A percentile compares a stretch with the other conserved stretches of the same genome.
Evolutionary conservation across 2,329 filamentous ascomycete species (phyloP).

Genomic region (Aspergillus fumigatus): DNA sequence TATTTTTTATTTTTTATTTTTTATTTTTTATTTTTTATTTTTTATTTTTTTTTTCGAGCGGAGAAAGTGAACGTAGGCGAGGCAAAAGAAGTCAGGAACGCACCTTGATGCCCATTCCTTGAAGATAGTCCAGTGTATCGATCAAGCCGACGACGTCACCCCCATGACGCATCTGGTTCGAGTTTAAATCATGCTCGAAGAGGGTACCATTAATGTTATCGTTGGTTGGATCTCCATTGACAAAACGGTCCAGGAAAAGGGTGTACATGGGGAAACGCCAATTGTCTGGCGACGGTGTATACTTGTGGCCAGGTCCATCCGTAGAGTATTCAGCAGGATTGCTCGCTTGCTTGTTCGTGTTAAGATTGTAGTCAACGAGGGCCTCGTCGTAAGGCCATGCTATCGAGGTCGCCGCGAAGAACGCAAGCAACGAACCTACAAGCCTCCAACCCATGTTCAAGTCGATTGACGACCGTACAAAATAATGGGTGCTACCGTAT

Average conservation of each 20-base stretch:
- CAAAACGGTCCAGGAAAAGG: conserved; percentile 59
- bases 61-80: neutral
- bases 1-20: no score
- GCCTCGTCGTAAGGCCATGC: conserved; percentile 47
- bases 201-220: conserved; percentile 58
- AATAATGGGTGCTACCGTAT: neutral
- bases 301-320: conserved; percentile 51
- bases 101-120: conserved; percentile 61
- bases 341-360: conserved; percentile 54
- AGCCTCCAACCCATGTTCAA: conserved; percentile 30
- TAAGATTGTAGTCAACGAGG: conserved; percentile 56
- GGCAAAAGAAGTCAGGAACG: neutral
- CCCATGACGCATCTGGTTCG: conserved; percentile 60
- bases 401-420: conserved; percentile 21
- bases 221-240: conserved; percentile 61
- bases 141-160: conserved; percentile 56
- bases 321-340: conserved; percentile 56
- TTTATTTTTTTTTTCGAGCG: neutral
- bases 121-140: conserved; percentile 60
- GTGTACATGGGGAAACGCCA: conserved; percentile 66
- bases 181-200: conserved; percentile 58
- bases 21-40: no score
- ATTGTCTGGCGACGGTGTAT: conserved; percentile 52
- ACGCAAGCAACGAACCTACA: conserved; percentile 22
- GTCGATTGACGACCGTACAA: neutral